Percentiles rank a stretch among this genome's conserved stretches.
These are phyloP conservation scores for Przewalskia tangutica DNA, from an alignment of 257 asterid genomes.

Conservation along the genomic window DNA sequence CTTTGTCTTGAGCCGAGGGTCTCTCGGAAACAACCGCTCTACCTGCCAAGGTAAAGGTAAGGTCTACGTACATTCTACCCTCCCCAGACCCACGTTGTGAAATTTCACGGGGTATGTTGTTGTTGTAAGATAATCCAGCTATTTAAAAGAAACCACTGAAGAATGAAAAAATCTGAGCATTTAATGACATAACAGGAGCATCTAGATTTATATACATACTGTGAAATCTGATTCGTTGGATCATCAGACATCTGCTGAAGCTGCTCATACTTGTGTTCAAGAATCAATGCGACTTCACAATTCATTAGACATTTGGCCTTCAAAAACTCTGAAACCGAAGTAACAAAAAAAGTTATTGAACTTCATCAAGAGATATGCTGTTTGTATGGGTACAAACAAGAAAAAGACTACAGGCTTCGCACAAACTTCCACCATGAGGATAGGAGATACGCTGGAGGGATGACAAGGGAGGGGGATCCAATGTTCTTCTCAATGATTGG, in stretches of 20 bases:
- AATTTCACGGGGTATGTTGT: too few relatives aligned
- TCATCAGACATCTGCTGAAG: conserved; percentile 93
- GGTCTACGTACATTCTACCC: too few relatives aligned
- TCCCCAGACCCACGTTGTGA: too few relatives aligned
- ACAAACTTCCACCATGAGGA: not conserved
- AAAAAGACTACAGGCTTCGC: not conserved
- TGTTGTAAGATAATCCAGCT: not conserved
- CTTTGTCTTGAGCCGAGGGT: too few relatives aligned
- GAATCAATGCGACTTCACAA: conserved; percentile 88
- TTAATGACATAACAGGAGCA: not conserved
- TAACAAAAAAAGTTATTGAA: not conserved
- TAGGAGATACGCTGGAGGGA: not conserved
- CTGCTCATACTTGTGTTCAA: conserved; percentile 86
- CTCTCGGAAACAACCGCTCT: too few relatives aligned
- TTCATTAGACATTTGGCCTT: conserved; percentile 95
- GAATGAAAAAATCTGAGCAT: not conserved
- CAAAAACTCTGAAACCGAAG: conserved; percentile 48
- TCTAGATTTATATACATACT: conserved; percentile 36
- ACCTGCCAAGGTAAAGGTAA: too few relatives aligned
- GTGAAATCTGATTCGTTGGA: conserved; percentile 83
- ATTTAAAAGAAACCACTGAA: not conserved
- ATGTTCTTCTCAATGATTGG: not conserved
- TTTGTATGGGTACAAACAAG: not conserved
- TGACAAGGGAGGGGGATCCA: not conserved
- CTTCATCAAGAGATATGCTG: not conserved